These are phyloP conservation scores for Stephania japonica DNA, from an alignment of 164 flowering plant genomes.

Conservation along the genomic window DNA sequence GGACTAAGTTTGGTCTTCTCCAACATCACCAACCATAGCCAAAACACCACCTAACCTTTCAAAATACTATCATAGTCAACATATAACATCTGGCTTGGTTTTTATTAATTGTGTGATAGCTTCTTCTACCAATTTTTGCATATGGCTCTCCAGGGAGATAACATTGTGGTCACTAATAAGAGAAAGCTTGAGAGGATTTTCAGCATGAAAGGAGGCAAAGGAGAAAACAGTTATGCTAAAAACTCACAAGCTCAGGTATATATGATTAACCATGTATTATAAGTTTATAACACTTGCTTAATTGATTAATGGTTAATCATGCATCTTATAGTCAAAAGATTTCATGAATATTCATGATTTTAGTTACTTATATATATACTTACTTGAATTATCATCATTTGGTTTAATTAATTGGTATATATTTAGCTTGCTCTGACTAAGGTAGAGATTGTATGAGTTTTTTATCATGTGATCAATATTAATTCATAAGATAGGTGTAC, in stretches of 20 bases:
- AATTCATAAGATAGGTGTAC: too few species aligned
- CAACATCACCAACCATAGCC: not conserved
- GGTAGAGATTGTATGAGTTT: too few species aligned
- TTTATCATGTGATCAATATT: too few species aligned
- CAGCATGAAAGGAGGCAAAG: slow-evolving; percentile 89
- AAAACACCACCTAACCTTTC: not conserved
- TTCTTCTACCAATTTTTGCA: not conserved
- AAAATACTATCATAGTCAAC: not conserved
- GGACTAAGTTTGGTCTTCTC: not conserved
- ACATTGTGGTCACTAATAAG: slow-evolving; percentile 44
- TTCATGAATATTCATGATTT: too few species aligned
- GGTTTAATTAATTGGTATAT: too few species aligned
- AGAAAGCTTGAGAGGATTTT: slow-evolving; percentile 65
- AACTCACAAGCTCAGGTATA: slow-evolving; percentile 89
- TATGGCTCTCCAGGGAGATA: slow-evolving; percentile 46
- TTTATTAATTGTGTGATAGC: not conserved
- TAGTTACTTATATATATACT: too few species aligned
- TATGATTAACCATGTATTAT: not conserved
- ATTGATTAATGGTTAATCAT: too few species aligned
- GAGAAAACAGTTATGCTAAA: slow-evolving; percentile 73
- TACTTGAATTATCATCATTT: too few species aligned
- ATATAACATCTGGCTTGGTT: not conserved
- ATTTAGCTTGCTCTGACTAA: too few species aligned
- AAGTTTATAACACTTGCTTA: too few species aligned
- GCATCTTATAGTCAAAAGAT: too few species aligned